Base-by-base conservation (phyloP, 331 rosid species). In the Ulmus americana region DNA sequence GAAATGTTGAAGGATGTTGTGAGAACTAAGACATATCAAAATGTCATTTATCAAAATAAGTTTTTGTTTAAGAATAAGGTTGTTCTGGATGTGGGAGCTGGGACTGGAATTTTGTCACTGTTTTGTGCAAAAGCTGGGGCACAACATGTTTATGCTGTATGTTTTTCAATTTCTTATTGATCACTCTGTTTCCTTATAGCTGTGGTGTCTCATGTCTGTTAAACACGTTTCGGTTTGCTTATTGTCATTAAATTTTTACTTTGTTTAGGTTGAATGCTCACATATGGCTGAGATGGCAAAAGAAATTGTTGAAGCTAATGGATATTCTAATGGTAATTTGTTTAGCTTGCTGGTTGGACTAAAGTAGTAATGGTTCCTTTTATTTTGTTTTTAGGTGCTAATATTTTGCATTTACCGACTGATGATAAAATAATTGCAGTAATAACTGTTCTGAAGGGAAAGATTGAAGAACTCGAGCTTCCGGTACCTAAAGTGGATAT, bases 111-210 rank as follows among this genome's bases (percentile, higher is more conserved):
- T 83, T 78, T 94, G 76, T 94, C 99, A 41, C 83, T 94, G 16
- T 94, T 94, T 59, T 94, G 99, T 71, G 99, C 97, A 13, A 94
- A 87, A 76, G 99, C 96, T 5, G 99, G 97, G 67, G 99, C 99
- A 41, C 60, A 78, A 55, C 99, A 94, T 77, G 96, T 94, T 73
- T 94, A 85, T 81, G 99, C 99, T 0, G 99, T 90, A 69, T 53
- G 85, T 73, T 52, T 55, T 42, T 60, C 2, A 10, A 1, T 50
- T 49, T 18, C 42, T 10, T 16, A 22, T 1, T 20, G 22, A 20
- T 20, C 22, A 20, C 22, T 20, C 22, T 20, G 22, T 20, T 20
- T 20, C 22, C 22, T 20, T 20, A 20, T 20, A 20, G 22, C 22
- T 20, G 2, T 20, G 22, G 22, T 20, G 22, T 20, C 22, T 20